Conservation (phyloP, 257 asterid genomes). For the Lycium barbarum region DNA sequence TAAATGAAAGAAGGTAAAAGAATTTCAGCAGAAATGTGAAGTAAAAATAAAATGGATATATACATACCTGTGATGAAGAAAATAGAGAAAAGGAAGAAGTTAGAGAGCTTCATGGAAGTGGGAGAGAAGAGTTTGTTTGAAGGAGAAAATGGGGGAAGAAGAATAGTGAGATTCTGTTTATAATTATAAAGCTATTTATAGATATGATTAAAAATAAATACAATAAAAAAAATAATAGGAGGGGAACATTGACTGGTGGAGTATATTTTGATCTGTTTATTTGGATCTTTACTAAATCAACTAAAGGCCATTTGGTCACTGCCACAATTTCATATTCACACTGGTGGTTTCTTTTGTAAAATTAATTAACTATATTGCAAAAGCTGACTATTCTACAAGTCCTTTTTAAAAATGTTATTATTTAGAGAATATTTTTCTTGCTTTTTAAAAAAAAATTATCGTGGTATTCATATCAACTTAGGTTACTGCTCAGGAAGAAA, state of each 20-base stretch:
- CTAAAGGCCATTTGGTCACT: background rate
- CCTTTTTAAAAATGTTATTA: too few species aligned
- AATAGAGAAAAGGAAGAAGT: constrained; percentile 41
- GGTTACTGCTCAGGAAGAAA: too few species aligned
- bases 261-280: background rate
- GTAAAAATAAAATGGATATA: background rate
- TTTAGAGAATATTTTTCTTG: too few species aligned
- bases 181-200: background rate
- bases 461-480: too few species aligned
- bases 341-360: background rate
- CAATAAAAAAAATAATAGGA: background rate
- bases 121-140: background rate
- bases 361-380: too few species aligned
- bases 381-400: too few species aligned
- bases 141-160: background rate
- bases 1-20: background rate
- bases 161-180: constrained; percentile 7
- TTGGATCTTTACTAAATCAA: background rate
- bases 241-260: background rate
- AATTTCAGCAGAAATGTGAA: background rate
- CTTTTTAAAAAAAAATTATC: too few species aligned
- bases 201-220: background rate
- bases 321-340: background rate
- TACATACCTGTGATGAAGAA: constrained; percentile 52
- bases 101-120: constrained; percentile 49